Evolutionary conservation across 2,329 filamentous ascomycete genomes (phyloP).

Genomic region (Diaporthe ampelina): DNA sequence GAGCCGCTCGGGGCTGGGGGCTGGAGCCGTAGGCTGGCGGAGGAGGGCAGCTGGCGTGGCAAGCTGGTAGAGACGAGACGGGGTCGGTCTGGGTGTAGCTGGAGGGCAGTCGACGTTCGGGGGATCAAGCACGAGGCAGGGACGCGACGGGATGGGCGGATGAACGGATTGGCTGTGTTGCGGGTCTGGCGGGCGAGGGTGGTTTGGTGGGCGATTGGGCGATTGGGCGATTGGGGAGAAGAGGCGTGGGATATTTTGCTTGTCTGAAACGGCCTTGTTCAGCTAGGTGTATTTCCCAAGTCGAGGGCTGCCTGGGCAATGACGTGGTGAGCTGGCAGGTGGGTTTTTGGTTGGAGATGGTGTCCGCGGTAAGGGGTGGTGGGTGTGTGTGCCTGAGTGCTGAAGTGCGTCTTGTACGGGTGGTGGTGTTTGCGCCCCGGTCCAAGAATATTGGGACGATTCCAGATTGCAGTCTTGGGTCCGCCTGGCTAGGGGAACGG

Average conservation of each 20-base stretch:
- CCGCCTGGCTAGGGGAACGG: conserved; percentile 13
- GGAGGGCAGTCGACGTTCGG: not conserved
- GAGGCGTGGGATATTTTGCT: conserved; percentile 5
- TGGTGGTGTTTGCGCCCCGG: conserved; percentile 17
- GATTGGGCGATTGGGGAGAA: not conserved
- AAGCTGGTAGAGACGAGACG: not conserved
- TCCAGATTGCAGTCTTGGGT: conserved; percentile 32
- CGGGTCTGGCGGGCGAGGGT: conserved; percentile 11
- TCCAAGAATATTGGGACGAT: conserved; percentile 24
- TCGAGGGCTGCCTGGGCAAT: conserved; percentile 27
- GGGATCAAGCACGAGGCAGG: not conserved
- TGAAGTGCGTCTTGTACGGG: not conserved
- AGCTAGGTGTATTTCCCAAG: not conserved
- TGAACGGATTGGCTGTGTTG: conserved; percentile 9
- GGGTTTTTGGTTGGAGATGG: conserved; percentile 18
- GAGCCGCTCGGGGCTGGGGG: conserved; percentile 1
- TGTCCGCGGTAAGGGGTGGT: conserved; percentile 13
- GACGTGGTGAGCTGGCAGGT: conserved; percentile 30
- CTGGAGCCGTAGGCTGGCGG: not conserved
- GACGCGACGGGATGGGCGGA: conserved; percentile 20
- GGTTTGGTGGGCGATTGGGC: not conserved
- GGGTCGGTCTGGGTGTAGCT: conserved; percentile 6
- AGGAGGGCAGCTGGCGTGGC: not conserved
- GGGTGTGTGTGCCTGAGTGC: not conserved
- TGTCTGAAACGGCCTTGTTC: conserved; percentile 21